phyloP scores from a whole-genome alignment of 1,284 basidiomycete species.

The Veloboletus limbatus region DNA sequence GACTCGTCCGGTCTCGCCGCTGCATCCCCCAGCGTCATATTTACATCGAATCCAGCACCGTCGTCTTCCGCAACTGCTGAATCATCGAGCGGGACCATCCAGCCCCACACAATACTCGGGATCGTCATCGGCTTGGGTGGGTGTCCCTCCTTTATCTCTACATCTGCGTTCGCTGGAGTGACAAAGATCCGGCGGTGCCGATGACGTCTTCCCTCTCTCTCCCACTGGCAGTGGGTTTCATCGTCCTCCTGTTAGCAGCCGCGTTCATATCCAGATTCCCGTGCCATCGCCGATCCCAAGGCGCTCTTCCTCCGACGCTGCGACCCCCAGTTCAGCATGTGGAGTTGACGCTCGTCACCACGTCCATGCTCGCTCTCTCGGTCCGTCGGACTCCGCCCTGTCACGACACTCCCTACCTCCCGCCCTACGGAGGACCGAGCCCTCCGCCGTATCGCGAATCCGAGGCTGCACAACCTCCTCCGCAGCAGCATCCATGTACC shows the following conservation, averaged over 20 bases:
- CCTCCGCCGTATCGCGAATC: constrained; percentile 14
- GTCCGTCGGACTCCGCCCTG: background rate
- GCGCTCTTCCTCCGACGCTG: background rate
- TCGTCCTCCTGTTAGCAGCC: constrained; percentile 8
- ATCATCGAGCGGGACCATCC: constrained; percentile 1
- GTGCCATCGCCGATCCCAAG: background rate
- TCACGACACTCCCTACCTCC: background rate
- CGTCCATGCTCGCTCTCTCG: background rate
- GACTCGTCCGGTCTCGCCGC: background rate
- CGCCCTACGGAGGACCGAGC: constrained; percentile 16
- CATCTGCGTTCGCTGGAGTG: background rate
- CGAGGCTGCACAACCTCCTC: background rate
- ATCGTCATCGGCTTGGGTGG: constrained; percentile 20
- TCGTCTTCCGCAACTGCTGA: background rate
- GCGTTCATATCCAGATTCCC: constrained; percentile 7
- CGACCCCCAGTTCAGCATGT: constrained; percentile 4
- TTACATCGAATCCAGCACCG: background rate
- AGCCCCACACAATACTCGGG: constrained; percentile 9
- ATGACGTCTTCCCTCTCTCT: too few relatives aligned
- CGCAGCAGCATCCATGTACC: background rate
- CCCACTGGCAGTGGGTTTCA: constrained; percentile 22
- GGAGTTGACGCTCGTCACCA: constrained; percentile 2
- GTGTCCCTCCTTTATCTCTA: background rate
- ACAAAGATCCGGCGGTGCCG: too few relatives aligned
- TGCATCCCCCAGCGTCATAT: background rate